Base-by-base conservation (phyloP, 345 rosid species). In the Brassica incana region DNA sequence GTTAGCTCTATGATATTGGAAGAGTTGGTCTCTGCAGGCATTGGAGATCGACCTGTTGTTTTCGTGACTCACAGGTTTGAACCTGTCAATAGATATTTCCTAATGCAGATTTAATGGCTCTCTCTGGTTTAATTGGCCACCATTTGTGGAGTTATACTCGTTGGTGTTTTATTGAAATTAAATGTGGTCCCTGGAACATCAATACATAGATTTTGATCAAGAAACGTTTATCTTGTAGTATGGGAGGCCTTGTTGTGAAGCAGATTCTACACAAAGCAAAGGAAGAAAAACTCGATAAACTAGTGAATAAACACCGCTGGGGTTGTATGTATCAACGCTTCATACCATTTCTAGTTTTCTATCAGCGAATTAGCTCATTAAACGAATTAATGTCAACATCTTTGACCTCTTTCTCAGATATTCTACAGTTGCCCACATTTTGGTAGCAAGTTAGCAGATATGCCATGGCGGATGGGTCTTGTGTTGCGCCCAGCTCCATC, bases 401-500 rank as follows among this genome's bases (percentile, higher is more conserved):
- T 63, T 35, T 16, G 45, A 16, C 67, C 35, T 14, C 83, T 67
- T 33, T 85, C 79, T 80, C 88, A 95, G 97, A 90, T 93, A 72
- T 95, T 95, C 83, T 95, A 95, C 80, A 95, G 98, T 85, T 95
- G 97, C 81, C 99, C 98, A 61, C 98, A 93, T 83, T 95, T 95
- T 73, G 99, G 99, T 64, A 95, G 99, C 87, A 93, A 90, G 81
- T 87, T 95, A 71, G 99, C 99, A 54, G 99, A 95, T 83, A 88
- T 95, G 98, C 99, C 98, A 11, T 93, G 96, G 97, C 90, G 96
- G 74, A 93, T 93, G 97, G 98, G 98, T 72, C 95, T 93, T 35
- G 97, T 95, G 78, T 73, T 93, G 16, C 98, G 98, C 11, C 98
- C 98, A 1, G 99, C 97, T 78, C 99, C 98, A 83, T 86, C 89